These are phyloP conservation scores for Lenwebbia sp. DNA, from an alignment of 345 rosid species.

Conservation along the genomic window DNA sequence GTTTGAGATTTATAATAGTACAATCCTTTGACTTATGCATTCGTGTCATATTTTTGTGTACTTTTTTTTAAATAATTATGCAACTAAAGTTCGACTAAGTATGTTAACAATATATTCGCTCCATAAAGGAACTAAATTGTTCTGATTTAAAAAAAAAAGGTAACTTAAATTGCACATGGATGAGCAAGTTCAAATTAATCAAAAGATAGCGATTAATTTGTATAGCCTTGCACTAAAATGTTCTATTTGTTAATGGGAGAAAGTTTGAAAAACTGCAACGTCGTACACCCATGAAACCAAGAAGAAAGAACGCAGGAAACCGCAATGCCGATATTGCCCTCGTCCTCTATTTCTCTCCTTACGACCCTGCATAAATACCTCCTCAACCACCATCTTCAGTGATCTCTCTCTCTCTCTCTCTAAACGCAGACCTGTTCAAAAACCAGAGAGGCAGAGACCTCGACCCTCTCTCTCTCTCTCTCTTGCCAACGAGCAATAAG, in stretches of 20 bases:
- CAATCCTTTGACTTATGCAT: not conserved
- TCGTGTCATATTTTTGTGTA: not conserved
- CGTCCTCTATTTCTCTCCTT: not conserved
- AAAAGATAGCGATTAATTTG: not conserved
- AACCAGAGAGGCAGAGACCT: not conserved
- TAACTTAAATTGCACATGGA: too few species aligned
- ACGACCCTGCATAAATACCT: conserved; percentile 24
- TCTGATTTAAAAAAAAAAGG: too few species aligned
- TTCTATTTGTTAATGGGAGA: not conserved
- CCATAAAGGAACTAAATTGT: not conserved
- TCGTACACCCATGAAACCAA: not conserved
- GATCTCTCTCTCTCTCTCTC: not conserved
- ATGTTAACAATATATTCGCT: not conserved
- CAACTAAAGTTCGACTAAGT: not conserved
- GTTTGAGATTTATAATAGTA: not conserved
- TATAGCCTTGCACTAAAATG: not conserved
- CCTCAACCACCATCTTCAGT: conserved; percentile 15
- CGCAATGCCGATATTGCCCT: not conserved
- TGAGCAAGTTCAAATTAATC: not conserved
- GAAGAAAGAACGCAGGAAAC: not conserved
- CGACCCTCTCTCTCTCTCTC: not conserved
- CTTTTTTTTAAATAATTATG: not conserved
- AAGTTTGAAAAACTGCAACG: not conserved
- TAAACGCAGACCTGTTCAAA: not conserved
- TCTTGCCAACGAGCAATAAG: not conserved